Base-by-base conservation (phyloP, 2,329 filamentous ascomycete genomes). In the Cryphonectria carpinicola region DNA sequence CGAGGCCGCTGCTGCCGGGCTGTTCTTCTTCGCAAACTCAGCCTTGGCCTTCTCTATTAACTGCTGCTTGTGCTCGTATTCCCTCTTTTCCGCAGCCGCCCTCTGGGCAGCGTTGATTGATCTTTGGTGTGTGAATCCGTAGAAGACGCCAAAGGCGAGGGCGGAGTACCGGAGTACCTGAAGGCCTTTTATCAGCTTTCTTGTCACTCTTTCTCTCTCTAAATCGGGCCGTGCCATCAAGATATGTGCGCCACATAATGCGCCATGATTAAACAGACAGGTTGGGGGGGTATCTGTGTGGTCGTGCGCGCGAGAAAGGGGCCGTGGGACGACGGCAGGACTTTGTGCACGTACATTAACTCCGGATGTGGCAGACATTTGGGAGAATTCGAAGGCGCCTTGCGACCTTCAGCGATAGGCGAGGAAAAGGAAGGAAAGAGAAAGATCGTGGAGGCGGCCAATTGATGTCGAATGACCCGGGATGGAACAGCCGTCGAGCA, bases 151-250 rank as follows among this genome's bases (percentile, higher is more conserved):
- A 79, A 94, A 87, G 80, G 91, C 93, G 76, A 99, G 93, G 81
- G 95, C 95, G 80, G 94, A 95, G 89, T 95, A 99, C 85, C 96
- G 95, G 83, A 98, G 89, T 83, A 99, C 95, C 96, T 99, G 83
- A 25, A 66, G 63, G 28, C 39, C 39, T 10, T 25, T 25, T 32
- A 63, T 72, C 49, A 72, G 66, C 37, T 67, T 65, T 62, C 22
- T 41, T 32, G 37, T 61, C 41, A 61, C 58, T 56, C 61, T 46
- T 17, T 46, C 43, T 46, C 43, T 46, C 43, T 32, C 28, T 17
- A 39, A 32, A 62, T 65, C 22, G 2, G 65, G 69, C 65, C 28
- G 65, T 56, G 7, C 62, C 37, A 41, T 52, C 32, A 35, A n/a
- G 41, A 3, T 28, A 32, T 54, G n/a, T 25, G 10, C 28, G 66